Evolutionary conservation across 23 red algal genomes (phyloP).

Genomic region (Gracilariopsis chorda): DNA sequence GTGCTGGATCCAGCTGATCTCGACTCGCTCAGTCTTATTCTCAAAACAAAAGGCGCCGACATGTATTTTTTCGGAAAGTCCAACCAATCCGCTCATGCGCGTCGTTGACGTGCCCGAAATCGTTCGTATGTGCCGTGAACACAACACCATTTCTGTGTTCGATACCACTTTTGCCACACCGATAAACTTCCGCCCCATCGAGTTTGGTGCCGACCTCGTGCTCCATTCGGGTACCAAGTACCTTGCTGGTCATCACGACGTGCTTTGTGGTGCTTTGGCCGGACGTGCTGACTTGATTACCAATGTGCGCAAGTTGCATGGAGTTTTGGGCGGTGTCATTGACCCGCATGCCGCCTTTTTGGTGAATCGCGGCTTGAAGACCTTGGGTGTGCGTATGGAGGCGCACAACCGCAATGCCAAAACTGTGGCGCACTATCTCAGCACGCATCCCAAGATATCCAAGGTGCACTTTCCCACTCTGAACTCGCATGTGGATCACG

Average conservation of each 20-base stretch:
- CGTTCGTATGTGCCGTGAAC: slow-evolving; percentile 51
- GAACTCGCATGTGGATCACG: slow-evolving; percentile 72
- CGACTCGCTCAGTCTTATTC: slow-evolving; percentile 24
- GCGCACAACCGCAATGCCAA: slow-evolving; percentile 92
- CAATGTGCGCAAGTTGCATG: slow-evolving; percentile 80
- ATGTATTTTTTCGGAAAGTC: slow-evolving; percentile 95
- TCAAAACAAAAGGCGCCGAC: slow-evolving; percentile 12
- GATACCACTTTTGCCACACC: slow-evolving; percentile 98
- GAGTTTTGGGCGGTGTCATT: slow-evolving; percentile 95
- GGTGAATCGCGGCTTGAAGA: slow-evolving; percentile 94
- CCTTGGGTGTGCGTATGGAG: slow-evolving; percentile 85
- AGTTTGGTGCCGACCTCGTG: slow-evolving; percentile 87
- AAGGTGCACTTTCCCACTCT: slow-evolving; percentile 86
- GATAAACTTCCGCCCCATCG: slow-evolving; percentile 81
- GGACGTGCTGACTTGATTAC: slow-evolving; percentile 79
- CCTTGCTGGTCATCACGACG: slow-evolving; percentile 96
- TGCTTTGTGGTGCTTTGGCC: slow-evolving; percentile 84
- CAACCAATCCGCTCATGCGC: slow-evolving; percentile 93
- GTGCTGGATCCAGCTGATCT: slow-evolving; percentile 90
- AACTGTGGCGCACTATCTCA: slow-evolving; percentile 64
- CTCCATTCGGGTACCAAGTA: slow-evolving; percentile 99
- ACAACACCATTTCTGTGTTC: slow-evolving; percentile 71
- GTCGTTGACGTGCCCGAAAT: slow-evolving; percentile 87
- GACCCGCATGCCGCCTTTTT: slow-evolving; percentile 95
- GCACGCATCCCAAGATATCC: slow-evolving; percentile 67